These are phyloP conservation scores for Xylaria venustula DNA, from an alignment of 495 filamentous ascomycete genomes.

Conservation along the genomic window DNA sequence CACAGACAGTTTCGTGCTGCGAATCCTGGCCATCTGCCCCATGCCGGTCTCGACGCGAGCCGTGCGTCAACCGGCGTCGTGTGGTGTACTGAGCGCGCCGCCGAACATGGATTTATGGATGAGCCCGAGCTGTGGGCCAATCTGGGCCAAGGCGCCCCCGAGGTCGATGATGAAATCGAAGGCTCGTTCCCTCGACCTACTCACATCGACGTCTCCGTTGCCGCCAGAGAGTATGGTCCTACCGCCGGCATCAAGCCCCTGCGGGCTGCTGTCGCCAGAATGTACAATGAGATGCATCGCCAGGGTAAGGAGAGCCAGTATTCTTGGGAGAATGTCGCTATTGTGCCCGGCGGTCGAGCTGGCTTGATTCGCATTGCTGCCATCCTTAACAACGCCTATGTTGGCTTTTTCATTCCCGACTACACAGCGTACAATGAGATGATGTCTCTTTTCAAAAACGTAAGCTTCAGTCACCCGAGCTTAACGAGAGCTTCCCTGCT, in stretches of 20 bases:
- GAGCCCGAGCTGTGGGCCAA: slow-evolving; percentile 86
- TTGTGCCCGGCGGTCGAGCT: slow-evolving; percentile 90
- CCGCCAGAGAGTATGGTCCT: slow-evolving; percentile 85
- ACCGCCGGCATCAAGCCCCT: slow-evolving; percentile 92
- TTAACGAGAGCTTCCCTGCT: slow-evolving; percentile 2
- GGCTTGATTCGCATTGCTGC: slow-evolving; percentile 93
- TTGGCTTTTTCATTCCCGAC: slow-evolving; percentile 82
- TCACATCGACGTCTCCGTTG: slow-evolving; percentile 72
- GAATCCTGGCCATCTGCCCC: slow-evolving; percentile 84
- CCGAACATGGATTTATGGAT: slow-evolving; percentile 77
- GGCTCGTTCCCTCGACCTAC: slow-evolving; percentile 86
- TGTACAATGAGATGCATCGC: slow-evolving; percentile 93
- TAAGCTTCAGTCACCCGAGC: slow-evolving; percentile 33
- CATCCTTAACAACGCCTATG: slow-evolving; percentile 86
- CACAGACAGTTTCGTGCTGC: slow-evolving; percentile 82
- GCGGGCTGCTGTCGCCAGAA: slow-evolving; percentile 80
- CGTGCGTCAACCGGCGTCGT: slow-evolving; percentile 81
- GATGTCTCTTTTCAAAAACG: slow-evolving; percentile 86
- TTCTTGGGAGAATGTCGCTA: slow-evolving; percentile 98
- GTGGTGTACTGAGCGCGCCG: slow-evolving; percentile 81
- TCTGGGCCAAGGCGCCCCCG: slow-evolving; percentile 90
- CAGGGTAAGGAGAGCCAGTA: slow-evolving; percentile 87
- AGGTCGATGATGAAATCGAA: slow-evolving; percentile 89
- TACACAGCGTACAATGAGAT: slow-evolving; percentile 92
- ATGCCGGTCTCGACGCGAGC: slow-evolving; percentile 84